Evolutionary conservation across 768 basidiomycete genomes (phyloP).

Genomic region (Naganishia kalamii): DNA sequence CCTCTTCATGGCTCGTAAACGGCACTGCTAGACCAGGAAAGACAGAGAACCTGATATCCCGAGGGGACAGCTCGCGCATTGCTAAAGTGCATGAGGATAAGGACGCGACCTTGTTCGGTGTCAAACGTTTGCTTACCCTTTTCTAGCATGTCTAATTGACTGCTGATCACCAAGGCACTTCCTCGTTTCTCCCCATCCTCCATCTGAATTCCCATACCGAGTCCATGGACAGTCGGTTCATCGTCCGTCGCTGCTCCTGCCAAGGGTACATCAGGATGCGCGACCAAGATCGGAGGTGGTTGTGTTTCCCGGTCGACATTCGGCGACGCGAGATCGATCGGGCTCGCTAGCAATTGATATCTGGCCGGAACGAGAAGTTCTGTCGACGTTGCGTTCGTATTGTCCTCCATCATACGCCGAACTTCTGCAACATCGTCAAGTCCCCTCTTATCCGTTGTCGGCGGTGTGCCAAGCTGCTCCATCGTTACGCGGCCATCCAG

Average conservation of each 20-base stretch:
- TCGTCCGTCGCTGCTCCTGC: background rate
- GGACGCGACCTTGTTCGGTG: background rate
- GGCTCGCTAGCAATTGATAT: conserved; percentile 32
- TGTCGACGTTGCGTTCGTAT: background rate
- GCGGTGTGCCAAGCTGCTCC: background rate
- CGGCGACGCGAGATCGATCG: conserved; percentile 30
- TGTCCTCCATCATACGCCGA: conserved; percentile 15
- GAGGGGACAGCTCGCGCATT: conserved; percentile 41
- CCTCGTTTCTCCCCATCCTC: conserved; percentile 38
- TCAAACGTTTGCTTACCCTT: conserved; percentile 29
- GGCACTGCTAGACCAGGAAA: conserved; percentile 11
- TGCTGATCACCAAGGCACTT: conserved; percentile 42
- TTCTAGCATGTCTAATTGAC: conserved; percentile 42
- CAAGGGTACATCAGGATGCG: background rate
- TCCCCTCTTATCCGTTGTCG: background rate
- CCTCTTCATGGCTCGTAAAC: background rate
- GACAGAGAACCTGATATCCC: conserved; percentile 41
- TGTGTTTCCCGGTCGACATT: background rate
- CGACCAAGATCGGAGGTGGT: background rate
- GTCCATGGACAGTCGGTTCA: conserved; percentile 15
- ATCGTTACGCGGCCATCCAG: background rate
- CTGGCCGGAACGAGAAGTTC: background rate
- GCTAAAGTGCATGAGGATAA: conserved; percentile 27
- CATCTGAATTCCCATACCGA: conserved; percentile 25
- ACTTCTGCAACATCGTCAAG: conserved; percentile 23